Conservation (phyloP, 371 early-diverging fungal species). For the Lichtheimia corymbifera region DNA sequence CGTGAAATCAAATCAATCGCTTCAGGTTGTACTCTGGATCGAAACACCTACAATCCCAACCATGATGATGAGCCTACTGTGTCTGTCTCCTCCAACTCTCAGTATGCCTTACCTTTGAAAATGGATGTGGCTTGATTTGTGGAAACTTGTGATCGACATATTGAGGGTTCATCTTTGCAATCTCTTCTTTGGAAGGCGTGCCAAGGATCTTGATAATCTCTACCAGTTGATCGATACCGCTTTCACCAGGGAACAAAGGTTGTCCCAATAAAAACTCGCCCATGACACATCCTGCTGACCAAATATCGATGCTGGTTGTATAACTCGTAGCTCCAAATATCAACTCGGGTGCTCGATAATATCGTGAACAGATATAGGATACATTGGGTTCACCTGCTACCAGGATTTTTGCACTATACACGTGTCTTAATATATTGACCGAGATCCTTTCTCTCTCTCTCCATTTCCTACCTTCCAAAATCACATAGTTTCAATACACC, state of each 20-base stretch:
- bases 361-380: conserved; percentile 96
- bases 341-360: conserved; percentile 97
- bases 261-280: conserved; percentile 93
- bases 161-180: conserved; percentile 91
- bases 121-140: conserved; percentile 90
- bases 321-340: conserved; percentile 94
- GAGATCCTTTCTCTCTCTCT: neutral
- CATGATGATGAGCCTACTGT: neutral
- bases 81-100: neutral
- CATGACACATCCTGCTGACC: conserved; percentile 98
- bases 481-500: conserved; percentile 97
- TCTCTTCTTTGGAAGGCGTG: conserved; percentile 94
- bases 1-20: conserved; percentile 87
- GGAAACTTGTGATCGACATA: conserved; percentile 97
- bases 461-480: conserved; percentile 76
- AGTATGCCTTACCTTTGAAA: conserved; percentile 52
- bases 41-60: conserved; percentile 18
- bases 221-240: conserved; percentile 97
- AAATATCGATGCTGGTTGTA: conserved; percentile 86
- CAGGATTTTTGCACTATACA: conserved; percentile 83
- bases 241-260: conserved; percentile 97
- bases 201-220: conserved; percentile 99
- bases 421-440: neutral
- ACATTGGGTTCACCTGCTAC: conserved; percentile 91
- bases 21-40: conserved; percentile 78